Evolutionary conservation across 176 grass and related monocot genomes (phyloP).

Genomic region (Avena eriantha): DNA sequence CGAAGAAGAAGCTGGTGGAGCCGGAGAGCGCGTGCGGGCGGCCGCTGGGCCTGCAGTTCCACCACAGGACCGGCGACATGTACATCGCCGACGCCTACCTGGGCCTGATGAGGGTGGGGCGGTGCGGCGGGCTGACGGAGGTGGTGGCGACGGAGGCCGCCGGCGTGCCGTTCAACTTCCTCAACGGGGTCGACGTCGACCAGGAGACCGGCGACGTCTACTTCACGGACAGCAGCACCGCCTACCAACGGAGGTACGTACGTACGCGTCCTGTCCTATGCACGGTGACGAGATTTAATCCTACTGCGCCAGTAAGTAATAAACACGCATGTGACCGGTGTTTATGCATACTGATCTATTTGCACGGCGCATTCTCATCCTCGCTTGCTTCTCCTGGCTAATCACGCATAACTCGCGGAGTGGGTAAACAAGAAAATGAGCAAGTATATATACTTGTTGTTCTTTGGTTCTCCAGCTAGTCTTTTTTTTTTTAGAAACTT

Average conservation of each 20-base stretch:
- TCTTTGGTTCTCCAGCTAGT: too few relatives aligned
- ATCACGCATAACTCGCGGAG: neutral
- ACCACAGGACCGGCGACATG: constrained; percentile 62
- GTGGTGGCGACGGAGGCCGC: constrained; percentile 58
- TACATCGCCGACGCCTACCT: constrained; percentile 93
- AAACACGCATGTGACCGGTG: neutral
- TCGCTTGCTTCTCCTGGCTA: neutral
- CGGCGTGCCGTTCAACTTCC: constrained; percentile 74
- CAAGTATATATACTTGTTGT: neutral
- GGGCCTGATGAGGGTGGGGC: constrained; percentile 69
- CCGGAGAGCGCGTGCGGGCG: constrained; percentile 83
- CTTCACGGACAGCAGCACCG: constrained; percentile 88
- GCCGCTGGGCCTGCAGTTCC: constrained; percentile 83
- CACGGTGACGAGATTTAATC: neutral
- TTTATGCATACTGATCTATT: neutral
- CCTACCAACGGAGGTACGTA: constrained; percentile 60
- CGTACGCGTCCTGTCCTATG: too few relatives aligned
- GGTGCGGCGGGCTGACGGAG: constrained; percentile 57
- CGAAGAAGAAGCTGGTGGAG: constrained; percentile 36
- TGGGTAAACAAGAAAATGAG: neutral
- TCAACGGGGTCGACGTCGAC: constrained; percentile 87
- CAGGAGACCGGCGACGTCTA: constrained; percentile 81
- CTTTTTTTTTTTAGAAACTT: neutral
- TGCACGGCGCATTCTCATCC: neutral
- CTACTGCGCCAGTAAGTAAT: neutral